Percentiles rank a stretch among this genome's conserved stretches.
Conservation (phyloP, 2,329 filamentous ascomycete genomes). For the Aspergillus japonicus region DNA sequence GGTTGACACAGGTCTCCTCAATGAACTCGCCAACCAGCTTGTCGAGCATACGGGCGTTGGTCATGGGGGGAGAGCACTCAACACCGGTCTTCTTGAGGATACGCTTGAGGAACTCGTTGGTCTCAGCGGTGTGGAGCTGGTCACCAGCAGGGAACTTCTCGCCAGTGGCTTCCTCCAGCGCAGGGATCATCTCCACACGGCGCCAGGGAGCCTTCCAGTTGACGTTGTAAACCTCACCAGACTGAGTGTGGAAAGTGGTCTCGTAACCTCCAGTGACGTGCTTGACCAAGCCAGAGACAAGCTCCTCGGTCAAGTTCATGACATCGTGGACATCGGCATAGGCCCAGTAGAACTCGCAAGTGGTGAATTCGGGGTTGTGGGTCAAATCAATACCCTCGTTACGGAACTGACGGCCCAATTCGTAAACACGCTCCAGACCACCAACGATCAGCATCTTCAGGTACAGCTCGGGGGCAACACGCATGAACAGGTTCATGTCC, state of each 20-base stretch:
- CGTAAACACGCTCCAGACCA: slow-evolving; percentile 90
- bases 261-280: slow-evolving; percentile 79
- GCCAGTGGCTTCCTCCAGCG: slow-evolving; percentile 81
- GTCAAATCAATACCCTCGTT: slow-evolving; percentile 91
- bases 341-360: slow-evolving; percentile 94
- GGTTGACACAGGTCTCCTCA: slow-evolving; percentile 89
- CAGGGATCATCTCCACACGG: slow-evolving; percentile 91
- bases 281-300: slow-evolving; percentile 87
- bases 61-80: slow-evolving; percentile 84
- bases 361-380: slow-evolving; percentile 98
- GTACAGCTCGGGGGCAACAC: slow-evolving; percentile 91
- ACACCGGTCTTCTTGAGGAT: slow-evolving; percentile 87
- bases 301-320: slow-evolving; percentile 87
- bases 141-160: slow-evolving; percentile 92
- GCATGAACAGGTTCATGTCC: slow-evolving; percentile 91
- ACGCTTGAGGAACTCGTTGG: slow-evolving; percentile 79
- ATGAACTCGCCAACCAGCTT: slow-evolving; percentile 93
- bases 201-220: slow-evolving; percentile 97
- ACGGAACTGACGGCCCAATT: slow-evolving; percentile 91
- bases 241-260: slow-evolving; percentile 82
- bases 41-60: slow-evolving; percentile 94
- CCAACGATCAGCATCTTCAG: slow-evolving; percentile 96
- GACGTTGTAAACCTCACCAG: slow-evolving; percentile 81
- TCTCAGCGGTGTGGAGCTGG: slow-evolving; percentile 84
- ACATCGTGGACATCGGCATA: slow-evolving; percentile 90